Evolutionary conservation across 1,284 basidiomycete genomes (phyloP), one percentile per base, ranked within the genome.

Genomic region (Trametes polyzona): DNA sequence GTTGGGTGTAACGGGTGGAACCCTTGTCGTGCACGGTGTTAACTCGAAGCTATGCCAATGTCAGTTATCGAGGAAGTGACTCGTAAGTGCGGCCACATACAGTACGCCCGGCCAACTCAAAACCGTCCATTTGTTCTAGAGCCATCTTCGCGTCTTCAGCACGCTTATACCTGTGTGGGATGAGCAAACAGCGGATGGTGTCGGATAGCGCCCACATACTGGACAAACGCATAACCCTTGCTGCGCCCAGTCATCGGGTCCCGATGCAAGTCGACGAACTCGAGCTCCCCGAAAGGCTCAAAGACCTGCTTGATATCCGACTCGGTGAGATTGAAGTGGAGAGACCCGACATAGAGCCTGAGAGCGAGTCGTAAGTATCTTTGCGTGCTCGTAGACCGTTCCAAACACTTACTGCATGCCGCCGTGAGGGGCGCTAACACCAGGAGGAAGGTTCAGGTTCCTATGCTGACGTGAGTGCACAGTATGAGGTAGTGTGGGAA

Each of bases 241-340:
- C 93, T 96, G 69, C 93, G 88, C 40, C 96, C 95, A 37, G 94
- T 96, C 78, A 83, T 87, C 7, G 92, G 89, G 74, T 98, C 95
- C 69, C 90, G 86, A 74, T 98, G 96, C 69, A 99, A 84, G 80
- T 99, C 96, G 70, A 99, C 96, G 77, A 96, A 96, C 74, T 96
- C 96, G 65, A 99, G 83, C 74, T 94, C 92, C 66, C 96, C 96
- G 73, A 99, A 99, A 4, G 96, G 95, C 72, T 96, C 95, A 74
- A 99, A 99, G 64, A 99, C 96, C 81, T 97, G 92, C 74, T 91
- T 93, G 75, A 99, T 91, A 79, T 99, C 96, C 65, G 93, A 90
- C 74, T 96, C 92, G 48, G 92, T 93, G 62, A 99, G 88, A 74
- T 95, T 95, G 81, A 96, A 98, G 74, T 98, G 93, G 44, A 99